Evolutionary conservation across 257 asterid species (phyloP), one percentile per base, ranked within the genome.

Genomic region (Solanum pinnatisectum): DNA sequence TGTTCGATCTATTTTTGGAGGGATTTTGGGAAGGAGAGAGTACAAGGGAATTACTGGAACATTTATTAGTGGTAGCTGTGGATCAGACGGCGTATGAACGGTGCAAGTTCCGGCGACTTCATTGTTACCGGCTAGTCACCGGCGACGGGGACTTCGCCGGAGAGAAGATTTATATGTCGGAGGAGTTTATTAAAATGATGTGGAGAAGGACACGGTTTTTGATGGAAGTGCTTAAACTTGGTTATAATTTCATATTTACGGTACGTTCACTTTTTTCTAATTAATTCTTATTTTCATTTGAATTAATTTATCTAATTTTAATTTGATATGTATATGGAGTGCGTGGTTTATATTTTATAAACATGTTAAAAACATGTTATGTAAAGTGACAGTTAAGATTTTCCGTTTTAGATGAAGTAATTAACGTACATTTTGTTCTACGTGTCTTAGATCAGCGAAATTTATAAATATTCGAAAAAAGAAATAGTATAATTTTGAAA

Each of bases 151-250:
- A 92, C 73, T 93, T 90, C 56, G 81, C 95, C 36, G 92, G 90
- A 36, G 98, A 96, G 79, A 93, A 92, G 92, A 5, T 94, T 2
- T 95, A 89, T 88, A 94, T 95, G 98, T 90, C 96, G 10, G 79
- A 73, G 0, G 96, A 88, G 86, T 96, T 95, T 74, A 93, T 95
- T 76, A 92, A 92, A 87, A 95, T 96, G 99, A 96, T 95, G 99
- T 96, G 99, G 99, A 65, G 92, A 44, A 87, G 98, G 91, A 95
- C 98, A 12, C 39, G 3, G 10, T 94, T 95, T 52, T 91, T 96
- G 1, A 60, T 93, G 3, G 89, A 90, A 8, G 96, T 96, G 22
- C 95, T 96, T 15, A 90, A 90, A 65, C 92, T 90, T 27, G 98
- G 98, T 3, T 93, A 93, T 87, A 92, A 84, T 87, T 94, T 95